These are phyloP conservation scores for Metschnikowia reukaufii DNA, from an alignment of 805 yeast species.

Conservation along the genomic window DNA sequence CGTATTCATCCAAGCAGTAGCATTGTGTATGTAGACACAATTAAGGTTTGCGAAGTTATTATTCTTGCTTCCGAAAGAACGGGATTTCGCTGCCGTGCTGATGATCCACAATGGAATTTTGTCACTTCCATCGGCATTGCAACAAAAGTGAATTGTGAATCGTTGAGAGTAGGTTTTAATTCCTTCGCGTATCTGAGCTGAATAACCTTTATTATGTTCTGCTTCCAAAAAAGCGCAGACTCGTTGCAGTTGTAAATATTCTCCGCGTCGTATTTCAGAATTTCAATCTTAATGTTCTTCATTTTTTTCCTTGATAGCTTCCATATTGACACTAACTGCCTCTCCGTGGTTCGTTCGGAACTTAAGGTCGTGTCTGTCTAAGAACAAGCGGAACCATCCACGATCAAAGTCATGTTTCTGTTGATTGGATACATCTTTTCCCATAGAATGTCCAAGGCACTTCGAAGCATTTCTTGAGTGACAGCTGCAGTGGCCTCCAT, in stretches of 20 bases:
- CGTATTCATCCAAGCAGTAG: not conserved
- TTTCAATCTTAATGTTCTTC: no score
- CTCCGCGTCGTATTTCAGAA: not conserved
- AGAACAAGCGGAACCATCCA: no score
- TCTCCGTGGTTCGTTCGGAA: no score
- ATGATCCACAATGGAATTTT: not conserved
- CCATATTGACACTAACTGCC: no score
- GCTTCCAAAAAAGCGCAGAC: not conserved
- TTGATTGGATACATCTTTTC: no score
- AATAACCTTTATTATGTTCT: not conserved
- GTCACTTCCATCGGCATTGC: constrained; percentile 1
- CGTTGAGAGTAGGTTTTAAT: not conserved
- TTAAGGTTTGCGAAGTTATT: not conserved
- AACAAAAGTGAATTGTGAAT: not conserved
- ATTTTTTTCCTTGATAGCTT: no score
- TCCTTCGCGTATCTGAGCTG: not conserved
- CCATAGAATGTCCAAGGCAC: no score
- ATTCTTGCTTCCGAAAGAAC: not conserved
- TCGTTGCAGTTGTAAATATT: not conserved
- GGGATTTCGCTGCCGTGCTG: not conserved
- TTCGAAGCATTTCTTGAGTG: no score
- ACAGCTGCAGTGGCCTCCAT: no score
- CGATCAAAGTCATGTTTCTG: no score
- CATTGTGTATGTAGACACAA: not conserved
- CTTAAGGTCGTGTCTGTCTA: no score